A percentile compares a stretch with the other conserved stretches of the same genome.
Evolutionary conservation across 371 early-diverging fungal genomes (phyloP).

Genomic region (Batkoa obscura): DNA sequence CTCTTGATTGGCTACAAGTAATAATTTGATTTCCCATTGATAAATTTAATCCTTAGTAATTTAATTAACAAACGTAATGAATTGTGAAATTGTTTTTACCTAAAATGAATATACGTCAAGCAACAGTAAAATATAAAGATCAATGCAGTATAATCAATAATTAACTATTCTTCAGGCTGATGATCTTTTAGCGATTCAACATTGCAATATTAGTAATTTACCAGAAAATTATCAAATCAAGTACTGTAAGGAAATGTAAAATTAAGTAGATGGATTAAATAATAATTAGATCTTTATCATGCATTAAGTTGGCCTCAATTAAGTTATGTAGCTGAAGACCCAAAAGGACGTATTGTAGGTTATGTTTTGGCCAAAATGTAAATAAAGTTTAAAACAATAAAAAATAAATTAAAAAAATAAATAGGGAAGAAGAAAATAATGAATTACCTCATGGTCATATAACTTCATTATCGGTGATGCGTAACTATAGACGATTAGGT

Average conservation of each 20-base stretch:
- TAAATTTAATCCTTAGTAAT: no score
- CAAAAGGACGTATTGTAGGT: slow-evolving; percentile 77
- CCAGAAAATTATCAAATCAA: slow-evolving; percentile 98
- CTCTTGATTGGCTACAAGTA: no score
- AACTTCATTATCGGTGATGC: slow-evolving; percentile 87
- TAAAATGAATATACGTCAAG: slow-evolving; percentile 42
- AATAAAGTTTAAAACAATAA: slow-evolving; percentile 5
- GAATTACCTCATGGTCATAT: slow-evolving; percentile 84
- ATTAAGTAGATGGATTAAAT: background rate
- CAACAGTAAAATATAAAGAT: slow-evolving; percentile 22
- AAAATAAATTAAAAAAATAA: background rate
- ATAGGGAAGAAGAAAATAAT: slow-evolving; percentile 66
- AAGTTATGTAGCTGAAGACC: slow-evolving; percentile 87
- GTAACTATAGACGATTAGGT: slow-evolving; percentile 84
- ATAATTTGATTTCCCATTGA: no score
- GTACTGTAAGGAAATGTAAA: slow-evolving; percentile 40
- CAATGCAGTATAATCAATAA: background rate
- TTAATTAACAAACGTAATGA: no score
- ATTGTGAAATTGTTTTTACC: background rate
- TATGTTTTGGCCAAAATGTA: slow-evolving; percentile 96
- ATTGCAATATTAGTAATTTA: slow-evolving; percentile 86
- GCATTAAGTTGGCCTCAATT: slow-evolving; percentile 89
- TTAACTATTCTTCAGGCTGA: slow-evolving; percentile 11
- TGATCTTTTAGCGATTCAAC: slow-evolving; percentile 73
- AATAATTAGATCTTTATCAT: slow-evolving; percentile 60